A percentile compares a stretch with the other conserved stretches of the same genome.
These are phyloP conservation scores for Chaetomidium leptoderma DNA, from an alignment of 495 filamentous ascomycete species.

Conservation along the genomic window DNA sequence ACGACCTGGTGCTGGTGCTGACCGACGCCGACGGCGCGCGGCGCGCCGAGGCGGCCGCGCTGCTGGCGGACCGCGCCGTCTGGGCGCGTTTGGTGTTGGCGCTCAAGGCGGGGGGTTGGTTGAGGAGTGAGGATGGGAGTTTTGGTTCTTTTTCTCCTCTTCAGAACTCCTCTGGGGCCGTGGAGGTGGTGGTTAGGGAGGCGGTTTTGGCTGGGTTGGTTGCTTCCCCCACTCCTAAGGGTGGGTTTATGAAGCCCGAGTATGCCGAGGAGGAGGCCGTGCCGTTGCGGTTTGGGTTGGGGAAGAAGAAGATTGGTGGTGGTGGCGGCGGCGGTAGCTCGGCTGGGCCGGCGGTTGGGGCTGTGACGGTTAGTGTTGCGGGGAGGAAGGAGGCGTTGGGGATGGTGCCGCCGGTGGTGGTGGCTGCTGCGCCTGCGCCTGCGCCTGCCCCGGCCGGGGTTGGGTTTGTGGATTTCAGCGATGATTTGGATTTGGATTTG, in stretches of 20 bases:
- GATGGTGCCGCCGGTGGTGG: not conserved
- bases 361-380: slow-evolving; percentile 65
- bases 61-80: slow-evolving; percentile 61
- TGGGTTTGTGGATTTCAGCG: slow-evolving; percentile 66
- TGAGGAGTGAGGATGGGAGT: slow-evolving; percentile 64
- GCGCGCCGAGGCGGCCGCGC: slow-evolving; percentile 52
- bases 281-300: slow-evolving; percentile 64
- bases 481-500: slow-evolving; percentile 62
- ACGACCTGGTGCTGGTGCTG: slow-evolving; percentile 82
- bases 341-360: slow-evolving; percentile 18
- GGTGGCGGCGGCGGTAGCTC: slow-evolving; percentile 10
- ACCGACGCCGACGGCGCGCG: slow-evolving; percentile 64
- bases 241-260: slow-evolving; percentile 68
- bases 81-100: slow-evolving; percentile 62
- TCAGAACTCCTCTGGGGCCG: slow-evolving; percentile 26
- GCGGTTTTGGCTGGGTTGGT: slow-evolving; percentile 80
- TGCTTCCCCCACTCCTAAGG: slow-evolving; percentile 40
- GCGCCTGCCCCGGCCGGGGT: slow-evolving; percentile 49
- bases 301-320: slow-evolving; percentile 50
- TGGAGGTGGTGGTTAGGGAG: slow-evolving; percentile 51
- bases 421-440: slow-evolving; percentile 22
- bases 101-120: slow-evolving; percentile 65
- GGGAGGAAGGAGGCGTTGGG: slow-evolving; percentile 57
- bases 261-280: slow-evolving; percentile 59
- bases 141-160: slow-evolving; percentile 29